phyloP scores from a whole-genome alignment of 306 rosid species.

The Cucurbita argyrosperma region DNA sequence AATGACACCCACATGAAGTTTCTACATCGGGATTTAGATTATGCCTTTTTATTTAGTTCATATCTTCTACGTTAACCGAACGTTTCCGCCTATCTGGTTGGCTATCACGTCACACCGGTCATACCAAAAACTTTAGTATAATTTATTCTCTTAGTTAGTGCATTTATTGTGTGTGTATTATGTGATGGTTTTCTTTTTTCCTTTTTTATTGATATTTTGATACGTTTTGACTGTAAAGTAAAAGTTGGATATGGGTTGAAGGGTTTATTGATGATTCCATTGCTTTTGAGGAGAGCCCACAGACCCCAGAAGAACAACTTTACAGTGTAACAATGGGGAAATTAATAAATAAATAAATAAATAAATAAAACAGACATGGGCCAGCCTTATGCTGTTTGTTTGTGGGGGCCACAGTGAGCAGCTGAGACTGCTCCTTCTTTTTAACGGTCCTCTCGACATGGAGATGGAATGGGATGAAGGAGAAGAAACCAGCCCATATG shows the following conservation, averaged over 20 bases:
- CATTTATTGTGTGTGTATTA: neutral
- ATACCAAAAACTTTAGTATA: neutral
- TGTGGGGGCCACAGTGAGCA: neutral
- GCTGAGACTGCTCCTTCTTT: neutral
- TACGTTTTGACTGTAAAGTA: conserved; percentile 6
- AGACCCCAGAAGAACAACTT: neutral
- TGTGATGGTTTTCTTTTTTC: neutral
- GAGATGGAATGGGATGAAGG: neutral
- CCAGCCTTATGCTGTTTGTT: neutral
- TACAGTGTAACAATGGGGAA: neutral
- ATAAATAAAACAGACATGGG: neutral
- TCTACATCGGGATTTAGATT: neutral
- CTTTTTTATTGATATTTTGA: neutral
- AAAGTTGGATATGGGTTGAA: conserved; percentile 6
- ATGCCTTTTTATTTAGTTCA: neutral
- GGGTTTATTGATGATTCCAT: conserved; percentile 1
- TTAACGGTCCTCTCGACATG: neutral
- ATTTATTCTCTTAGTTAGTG: neutral
- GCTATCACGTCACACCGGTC: neutral
- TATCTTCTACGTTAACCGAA: neutral
- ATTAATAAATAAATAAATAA: neutral
- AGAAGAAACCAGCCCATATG: neutral
- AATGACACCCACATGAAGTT: neutral
- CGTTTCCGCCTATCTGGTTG: neutral
- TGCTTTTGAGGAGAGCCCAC: conserved; percentile 7